Evolutionary conservation across 495 filamentous ascomycete genomes (phyloP).

Genomic region (Aspergillus carlsbadensis): DNA sequence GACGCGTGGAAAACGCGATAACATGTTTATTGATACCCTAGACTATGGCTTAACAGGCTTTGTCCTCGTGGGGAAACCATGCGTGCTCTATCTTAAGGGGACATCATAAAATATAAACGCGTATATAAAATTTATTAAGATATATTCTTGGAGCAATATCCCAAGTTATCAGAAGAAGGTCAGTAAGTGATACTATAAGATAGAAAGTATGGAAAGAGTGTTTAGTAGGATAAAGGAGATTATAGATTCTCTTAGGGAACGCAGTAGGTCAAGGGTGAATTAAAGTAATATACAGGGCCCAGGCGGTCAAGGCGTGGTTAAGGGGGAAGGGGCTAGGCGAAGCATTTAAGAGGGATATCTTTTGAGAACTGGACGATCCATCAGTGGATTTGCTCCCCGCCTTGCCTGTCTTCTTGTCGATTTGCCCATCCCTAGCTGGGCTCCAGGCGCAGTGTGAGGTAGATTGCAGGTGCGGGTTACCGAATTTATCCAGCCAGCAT

Average conservation of each 20-base stretch:
- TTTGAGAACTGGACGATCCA: too few species aligned
- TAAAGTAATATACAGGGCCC: slow-evolving; percentile 48
- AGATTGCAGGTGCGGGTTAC: too few species aligned
- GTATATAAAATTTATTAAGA: slow-evolving; percentile 46
- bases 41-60: slow-evolving; percentile 37
- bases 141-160: slow-evolving; percentile 45
- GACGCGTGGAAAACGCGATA: slow-evolving; percentile 36
- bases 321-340: slow-evolving; percentile 27
- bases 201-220: slow-evolving; percentile 28
- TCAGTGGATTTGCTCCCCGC: too few species aligned
- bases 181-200: slow-evolving; percentile 39
- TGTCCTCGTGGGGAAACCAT: slow-evolving; percentile 40
- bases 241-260: slow-evolving; percentile 37
- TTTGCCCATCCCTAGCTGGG: too few species aligned
- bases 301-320: slow-evolving; percentile 41
- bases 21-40: slow-evolving; percentile 38
- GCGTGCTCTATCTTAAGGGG: slow-evolving; percentile 41
- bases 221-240: slow-evolving; percentile 42
- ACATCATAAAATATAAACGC: slow-evolving; percentile 33
- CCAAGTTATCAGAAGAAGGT: slow-evolving; percentile 45
- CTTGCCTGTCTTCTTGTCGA: too few species aligned
- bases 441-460: too few species aligned
- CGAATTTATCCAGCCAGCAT: too few species aligned
- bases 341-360: slow-evolving; percentile 42
- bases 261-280: slow-evolving; percentile 39